Percentiles rank a stretch among this genome's conserved stretches.
Evolutionary conservation across 257 asterid genomes (phyloP).

Genomic region (Primulina tabacum): DNA sequence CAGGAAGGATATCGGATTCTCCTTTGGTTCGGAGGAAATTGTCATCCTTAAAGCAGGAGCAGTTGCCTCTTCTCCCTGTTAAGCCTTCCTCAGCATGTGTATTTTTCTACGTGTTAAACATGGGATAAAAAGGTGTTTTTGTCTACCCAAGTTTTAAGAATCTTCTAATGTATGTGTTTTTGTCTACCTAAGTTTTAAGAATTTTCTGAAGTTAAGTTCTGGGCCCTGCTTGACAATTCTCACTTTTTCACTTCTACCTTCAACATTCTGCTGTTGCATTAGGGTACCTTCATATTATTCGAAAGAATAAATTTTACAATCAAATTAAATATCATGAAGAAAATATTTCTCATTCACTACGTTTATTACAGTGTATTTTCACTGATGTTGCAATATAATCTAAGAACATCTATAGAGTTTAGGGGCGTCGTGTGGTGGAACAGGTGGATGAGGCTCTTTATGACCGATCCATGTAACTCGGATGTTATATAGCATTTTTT

Average conservation of each 20-base stretch:
- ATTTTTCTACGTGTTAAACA: neutral
- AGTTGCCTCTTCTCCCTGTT: no score
- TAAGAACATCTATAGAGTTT: neutral
- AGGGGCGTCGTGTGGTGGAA: neutral
- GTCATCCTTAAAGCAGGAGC: no score
- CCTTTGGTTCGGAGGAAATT: no score
- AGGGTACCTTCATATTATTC: neutral
- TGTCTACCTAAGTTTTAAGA: no score
- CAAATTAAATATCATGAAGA: no score
- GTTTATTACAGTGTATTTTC: no score
- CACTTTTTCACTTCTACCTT: neutral
- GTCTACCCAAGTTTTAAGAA: no score
- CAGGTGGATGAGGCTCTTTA: neutral
- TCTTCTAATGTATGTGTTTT: neutral
- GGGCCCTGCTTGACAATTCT: neutral
- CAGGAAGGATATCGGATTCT: no score
- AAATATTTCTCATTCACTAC: no score
- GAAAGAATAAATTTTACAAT: no score
- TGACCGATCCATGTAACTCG: neutral
- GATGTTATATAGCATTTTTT: no score
- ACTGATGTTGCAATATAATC: no score
- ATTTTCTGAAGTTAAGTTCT: neutral
- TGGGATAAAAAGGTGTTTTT: neutral
- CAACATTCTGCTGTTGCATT: neutral
- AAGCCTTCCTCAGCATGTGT: neutral